A percentile compares a stretch with the other conserved stretches of the same genome.
Evolutionary conservation across 169 alveolate species (phyloP).

Genomic region (Cryptosporidium canis): DNA sequence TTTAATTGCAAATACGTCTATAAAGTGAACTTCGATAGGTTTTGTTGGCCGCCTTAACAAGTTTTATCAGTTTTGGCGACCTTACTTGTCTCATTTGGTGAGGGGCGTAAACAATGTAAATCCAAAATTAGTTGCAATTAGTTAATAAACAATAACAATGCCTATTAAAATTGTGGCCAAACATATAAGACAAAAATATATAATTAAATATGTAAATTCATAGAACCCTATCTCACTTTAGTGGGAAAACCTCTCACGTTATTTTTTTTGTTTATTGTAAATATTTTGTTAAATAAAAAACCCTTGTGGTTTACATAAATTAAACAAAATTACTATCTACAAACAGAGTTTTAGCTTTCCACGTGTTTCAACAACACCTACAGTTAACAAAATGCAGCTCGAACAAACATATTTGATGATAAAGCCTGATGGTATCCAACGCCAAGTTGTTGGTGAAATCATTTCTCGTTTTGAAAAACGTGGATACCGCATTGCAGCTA

Average conservation of each 20-base stretch:
- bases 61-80: too few species aligned
- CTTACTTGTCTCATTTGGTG: too few species aligned
- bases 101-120: too few species aligned
- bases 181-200: not conserved
- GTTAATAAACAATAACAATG: too few species aligned
- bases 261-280: not conserved
- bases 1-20: too few species aligned
- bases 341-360: slow-evolving; percentile 73
- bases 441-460: slow-evolving; percentile 95
- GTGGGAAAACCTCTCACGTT: not conserved
- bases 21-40: too few species aligned
- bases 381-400: slow-evolving; percentile 40
- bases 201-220: not conserved
- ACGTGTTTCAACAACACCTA: slow-evolving; percentile 38
- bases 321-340: slow-evolving; percentile 49
- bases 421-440: slow-evolving; percentile 99
- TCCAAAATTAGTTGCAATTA: too few species aligned
- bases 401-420: slow-evolving; percentile 96
- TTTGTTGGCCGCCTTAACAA: too few species aligned
- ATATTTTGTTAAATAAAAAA: not conserved
- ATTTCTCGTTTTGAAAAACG: slow-evolving; percentile 92
- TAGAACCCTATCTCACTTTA: not conserved
- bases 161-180: not conserved
- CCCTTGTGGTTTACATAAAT: slow-evolving; percentile 51
- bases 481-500: slow-evolving; percentile 95